These are phyloP conservation scores for Haematococcus sp. DNA, from an alignment of 139 green algal genomes.

Conservation along the genomic window DNA sequence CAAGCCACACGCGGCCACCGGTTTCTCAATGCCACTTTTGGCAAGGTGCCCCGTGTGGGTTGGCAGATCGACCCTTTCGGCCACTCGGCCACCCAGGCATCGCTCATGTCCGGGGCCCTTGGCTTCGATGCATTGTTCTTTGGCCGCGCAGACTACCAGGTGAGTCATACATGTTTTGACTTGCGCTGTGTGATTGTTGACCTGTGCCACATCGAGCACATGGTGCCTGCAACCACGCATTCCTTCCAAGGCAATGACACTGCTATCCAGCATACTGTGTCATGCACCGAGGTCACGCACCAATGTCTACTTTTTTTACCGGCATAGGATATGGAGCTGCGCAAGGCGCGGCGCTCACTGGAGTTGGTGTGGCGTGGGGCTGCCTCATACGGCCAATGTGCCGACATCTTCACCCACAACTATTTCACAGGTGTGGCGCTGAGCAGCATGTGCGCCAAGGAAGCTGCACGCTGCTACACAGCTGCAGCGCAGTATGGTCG, in stretches of 20 bases:
- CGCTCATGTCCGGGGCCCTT: slow-evolving; percentile 60
- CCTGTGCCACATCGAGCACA: no score
- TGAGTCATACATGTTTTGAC: slow-evolving; percentile 10
- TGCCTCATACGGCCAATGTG: slow-evolving; percentile 41
- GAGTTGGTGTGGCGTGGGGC: slow-evolving; percentile 79
- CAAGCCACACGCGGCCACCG: slow-evolving; percentile 81
- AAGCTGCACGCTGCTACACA: no score
- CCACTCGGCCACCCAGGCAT: slow-evolving; percentile 80
- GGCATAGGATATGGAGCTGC: slow-evolving; percentile 22
- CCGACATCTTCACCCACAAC: slow-evolving; percentile 63
- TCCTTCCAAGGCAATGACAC: no score
- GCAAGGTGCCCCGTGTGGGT: slow-evolving; percentile 50
- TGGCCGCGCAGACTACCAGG: slow-evolving; percentile 81
- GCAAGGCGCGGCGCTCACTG: slow-evolving; percentile 19
- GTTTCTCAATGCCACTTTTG: slow-evolving; percentile 69
- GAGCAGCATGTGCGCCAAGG: no score
- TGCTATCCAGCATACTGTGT: no score
- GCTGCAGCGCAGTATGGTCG: no score
- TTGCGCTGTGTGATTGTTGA: no score
- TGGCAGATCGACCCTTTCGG: slow-evolving; percentile 96
- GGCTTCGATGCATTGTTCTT: slow-evolving; percentile 88
- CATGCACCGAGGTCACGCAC: no score
- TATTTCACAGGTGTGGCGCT: slow-evolving; percentile 43
- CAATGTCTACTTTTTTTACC: no score
- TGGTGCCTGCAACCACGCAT: no score